A percentile compares a stretch with the other conserved stretches of the same genome.
phyloP scores from a whole-genome alignment of 1,284 basidiomycete species.

The Fomitopsis pinicola region DNA sequence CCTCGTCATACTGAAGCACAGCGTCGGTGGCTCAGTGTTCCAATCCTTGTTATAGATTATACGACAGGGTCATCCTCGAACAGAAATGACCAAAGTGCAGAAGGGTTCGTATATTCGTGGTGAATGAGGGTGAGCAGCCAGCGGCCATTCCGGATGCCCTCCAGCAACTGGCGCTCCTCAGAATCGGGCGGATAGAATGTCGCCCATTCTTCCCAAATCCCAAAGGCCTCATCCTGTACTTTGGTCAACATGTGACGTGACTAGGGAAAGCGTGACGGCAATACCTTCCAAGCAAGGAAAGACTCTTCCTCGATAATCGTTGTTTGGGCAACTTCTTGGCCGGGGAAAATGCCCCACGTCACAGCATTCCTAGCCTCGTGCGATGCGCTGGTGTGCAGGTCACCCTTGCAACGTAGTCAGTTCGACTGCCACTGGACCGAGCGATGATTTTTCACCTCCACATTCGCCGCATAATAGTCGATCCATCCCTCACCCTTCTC shows the following conservation, averaged over 20 bases:
- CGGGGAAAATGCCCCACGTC: constrained; percentile 98
- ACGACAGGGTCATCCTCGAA: constrained; percentile 32
- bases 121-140: constrained; percentile 96
- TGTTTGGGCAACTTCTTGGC: constrained; percentile 92
- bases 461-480: constrained; percentile 84
- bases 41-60: background rate
- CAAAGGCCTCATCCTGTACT: constrained; percentile 89
- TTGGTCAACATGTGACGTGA: background rate
- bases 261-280: constrained; percentile 9
- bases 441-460: constrained; percentile 36
- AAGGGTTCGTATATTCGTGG: constrained; percentile 84
- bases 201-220: constrained; percentile 95
- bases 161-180: constrained; percentile 68
- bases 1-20: too few relatives aligned
- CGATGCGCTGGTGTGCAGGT: constrained; percentile 78
- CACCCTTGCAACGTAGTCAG: constrained; percentile 48
- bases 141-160: constrained; percentile 64
- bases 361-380: constrained; percentile 89
- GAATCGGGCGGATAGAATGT: constrained; percentile 80
- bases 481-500: constrained; percentile 61
- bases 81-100: constrained; percentile 87
- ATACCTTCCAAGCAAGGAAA: constrained; percentile 90
- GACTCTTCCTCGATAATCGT: constrained; percentile 95
- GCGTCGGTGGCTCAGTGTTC: too few relatives aligned
- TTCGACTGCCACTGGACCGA: background rate